Base-by-base conservation (phyloP, 495 filamentous ascomycete species). In the Usnea hakonensis region DNA sequence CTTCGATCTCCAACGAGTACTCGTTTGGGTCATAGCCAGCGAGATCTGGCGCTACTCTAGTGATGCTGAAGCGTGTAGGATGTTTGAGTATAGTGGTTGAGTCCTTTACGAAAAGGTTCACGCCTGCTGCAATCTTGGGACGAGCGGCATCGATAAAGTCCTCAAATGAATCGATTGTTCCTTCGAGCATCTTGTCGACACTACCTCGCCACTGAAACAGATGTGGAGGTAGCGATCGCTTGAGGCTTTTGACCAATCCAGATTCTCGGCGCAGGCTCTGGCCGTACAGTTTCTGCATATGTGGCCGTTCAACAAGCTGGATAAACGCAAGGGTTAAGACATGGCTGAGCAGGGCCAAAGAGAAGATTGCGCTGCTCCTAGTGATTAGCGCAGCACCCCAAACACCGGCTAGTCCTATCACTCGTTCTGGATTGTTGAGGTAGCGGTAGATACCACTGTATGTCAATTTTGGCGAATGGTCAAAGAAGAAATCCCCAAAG, bases 221-320 rank as follows among this genome's bases (percentile, higher is more conserved):
- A 9, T 90, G 87, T n/a, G 87, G 85, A 5, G 94, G 94, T n/a
- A 98, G 76, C 5, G 90, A 89, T 61, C 88, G 85, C 70, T 89
- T 89, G 65, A 98, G 79, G 70, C 89, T 97, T 74, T 90, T 92
- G 43, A 91, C 90, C 32, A 98, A 79, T 66, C 94, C 95, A 14
- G 93, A 91, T 74, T 95, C 90, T 65, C 86, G 79, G 65, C 95
- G 87, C 32, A 98, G 77, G 69, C 83, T 86, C 61, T 83, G 80
- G 44, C 94, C 94, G 69, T 98, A 98, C 30, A 97, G 81, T 76
- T 96, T 97, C 74, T 96, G 91, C 94, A 98, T 98, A 74, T 98
- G 94, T 32, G 94, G 94, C 48, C 91, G 86, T 72, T 98, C 94
- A 5, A 98, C 89, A 60, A 93, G 87, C 64, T 96, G 89, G 61